These are phyloP conservation scores for Ophiorrhiza pumila DNA, from an alignment of 257 asterid species.

Conservation along the genomic window DNA sequence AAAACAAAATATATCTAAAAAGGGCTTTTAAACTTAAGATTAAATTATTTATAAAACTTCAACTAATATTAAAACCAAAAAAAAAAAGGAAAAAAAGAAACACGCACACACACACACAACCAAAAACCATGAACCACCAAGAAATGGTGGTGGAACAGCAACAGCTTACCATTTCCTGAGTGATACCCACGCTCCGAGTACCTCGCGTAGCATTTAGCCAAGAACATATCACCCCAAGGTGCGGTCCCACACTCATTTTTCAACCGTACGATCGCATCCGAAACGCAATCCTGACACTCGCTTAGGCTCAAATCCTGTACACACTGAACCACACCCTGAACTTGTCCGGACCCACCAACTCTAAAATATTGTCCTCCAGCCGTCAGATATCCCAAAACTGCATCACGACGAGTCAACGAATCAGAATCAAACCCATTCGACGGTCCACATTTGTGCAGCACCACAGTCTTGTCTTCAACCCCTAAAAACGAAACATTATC, in stretches of 20 bases:
- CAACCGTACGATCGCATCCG: constrained; percentile 73
- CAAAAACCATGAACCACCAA: constrained; percentile 29
- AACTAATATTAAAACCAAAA: background rate
- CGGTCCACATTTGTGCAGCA: constrained; percentile 58
- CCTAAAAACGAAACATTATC: constrained; percentile 66
- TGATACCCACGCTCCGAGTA: constrained; percentile 64
- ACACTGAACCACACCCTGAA: constrained; percentile 85
- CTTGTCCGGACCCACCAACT: constrained; percentile 63
- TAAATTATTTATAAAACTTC: background rate
- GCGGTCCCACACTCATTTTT: constrained; percentile 60
- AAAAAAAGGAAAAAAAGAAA: background rate
- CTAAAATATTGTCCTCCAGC: constrained; percentile 64
- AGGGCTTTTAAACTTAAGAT: background rate
- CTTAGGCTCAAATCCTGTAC: constrained; percentile 62
- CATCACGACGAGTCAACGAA: constrained; percentile 40
- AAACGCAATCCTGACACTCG: constrained; percentile 75
- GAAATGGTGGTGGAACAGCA: constrained; percentile 22
- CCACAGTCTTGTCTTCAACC: constrained; percentile 56
- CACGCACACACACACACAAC: no score
- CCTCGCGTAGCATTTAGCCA: constrained; percentile 87
- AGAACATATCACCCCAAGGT: constrained; percentile 74
- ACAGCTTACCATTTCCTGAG: constrained; percentile 39
- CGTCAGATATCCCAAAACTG: constrained; percentile 45
- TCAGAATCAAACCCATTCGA: constrained; percentile 39
- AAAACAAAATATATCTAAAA: background rate